Base-by-base conservation (phyloP, 768 basidiomycete species). In the Boletus huronensis region DNA sequence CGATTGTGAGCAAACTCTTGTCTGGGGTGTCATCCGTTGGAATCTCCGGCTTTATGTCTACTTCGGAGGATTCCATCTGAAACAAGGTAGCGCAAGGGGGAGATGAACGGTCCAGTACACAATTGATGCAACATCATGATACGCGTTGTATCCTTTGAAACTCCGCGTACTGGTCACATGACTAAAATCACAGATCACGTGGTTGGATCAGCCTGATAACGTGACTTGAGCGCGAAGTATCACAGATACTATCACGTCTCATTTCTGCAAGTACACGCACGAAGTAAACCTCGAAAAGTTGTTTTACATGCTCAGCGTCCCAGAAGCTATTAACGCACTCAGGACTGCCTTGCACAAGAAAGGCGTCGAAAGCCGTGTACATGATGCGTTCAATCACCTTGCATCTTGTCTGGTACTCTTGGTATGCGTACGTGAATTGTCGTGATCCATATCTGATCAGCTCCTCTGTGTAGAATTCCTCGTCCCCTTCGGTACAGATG, bases 381-480 rank as follows among this genome's bases (percentile, higher is more conserved):
- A 69, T 31, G 72, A 75, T 39, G 67, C 70, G 9, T 65, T 78
- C 31, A 63, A 68, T 46, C 74, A 77, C 28, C 58, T 82, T 36
- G 65, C 75, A 48, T 77, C 79, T 6, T 74, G 70, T 53, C 56
- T 76, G 21, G 67, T 71, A 9, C 68, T 81, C 39, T 70, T 82
- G 52, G 81, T 79, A 64, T 59, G 76, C 43, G 16, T 57, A 70
- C 55, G 1, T 9, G 29, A 25, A 45, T 19, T 39, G 7, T 41
- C n/a, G 17, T 44, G 39, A 32, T 40, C 14, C 17, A 34, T 9
- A 17, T 48, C n/a, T 48, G n/a, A 50, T 29, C n/a, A 14, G 49
- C 11, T 29, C n/a, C 17, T 48, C 38, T 43, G 16, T 25, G 16
- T 45, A 81, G 79, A 74, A 78, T 48, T 68, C 73, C 1, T 70